phyloP scores from a whole-genome alignment of 2,329 filamentous ascomycete genomes.

The Laburnicola sp. region DNA sequence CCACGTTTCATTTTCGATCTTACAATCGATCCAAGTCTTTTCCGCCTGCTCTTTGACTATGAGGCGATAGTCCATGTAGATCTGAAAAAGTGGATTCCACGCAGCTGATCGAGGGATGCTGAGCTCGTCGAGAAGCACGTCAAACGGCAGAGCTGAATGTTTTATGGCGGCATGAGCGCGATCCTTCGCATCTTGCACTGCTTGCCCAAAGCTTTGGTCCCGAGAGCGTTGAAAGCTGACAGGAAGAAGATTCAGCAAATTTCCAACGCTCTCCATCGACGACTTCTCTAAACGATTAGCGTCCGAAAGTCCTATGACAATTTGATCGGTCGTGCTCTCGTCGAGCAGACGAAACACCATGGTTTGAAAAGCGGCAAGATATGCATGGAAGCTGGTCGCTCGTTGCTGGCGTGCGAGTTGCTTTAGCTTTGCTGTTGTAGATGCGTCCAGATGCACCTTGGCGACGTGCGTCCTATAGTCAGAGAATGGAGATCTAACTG shows the following conservation, averaged over 20 bases:
- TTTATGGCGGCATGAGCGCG: neutral
- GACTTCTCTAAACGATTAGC: constrained; percentile 45
- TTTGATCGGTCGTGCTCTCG: constrained; percentile 33
- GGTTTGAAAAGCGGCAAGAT: constrained; percentile 47
- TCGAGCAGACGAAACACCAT: constrained; percentile 25
- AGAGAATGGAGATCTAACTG: constrained; percentile 3
- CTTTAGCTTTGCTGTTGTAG: neutral
- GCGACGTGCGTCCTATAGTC: constrained; percentile 3
- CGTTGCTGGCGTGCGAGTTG: neutral
- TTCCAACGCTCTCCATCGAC: constrained; percentile 47
- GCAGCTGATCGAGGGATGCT: constrained; percentile 45
- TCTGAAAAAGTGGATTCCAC: constrained; percentile 56
- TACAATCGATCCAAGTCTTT: constrained; percentile 24
- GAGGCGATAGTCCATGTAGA: constrained; percentile 53
- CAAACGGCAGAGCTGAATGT: constrained; percentile 54
- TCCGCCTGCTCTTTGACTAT: constrained; percentile 16
- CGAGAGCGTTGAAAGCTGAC: constrained; percentile 42
- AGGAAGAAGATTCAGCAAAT: constrained; percentile 56
- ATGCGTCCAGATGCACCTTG: neutral
- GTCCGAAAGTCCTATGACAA: constrained; percentile 56
- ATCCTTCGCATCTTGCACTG: constrained; percentile 22
- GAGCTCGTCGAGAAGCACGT: constrained; percentile 53
- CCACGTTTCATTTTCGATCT: constrained; percentile 28
- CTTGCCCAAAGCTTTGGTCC: constrained; percentile 31
- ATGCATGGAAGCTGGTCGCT: constrained; percentile 17